A percentile compares a stretch with the other conserved stretches of the same genome.
Evolutionary conservation across 139 green algal species (phyloP).

Genomic region (Coccomyxa sp.): DNA sequence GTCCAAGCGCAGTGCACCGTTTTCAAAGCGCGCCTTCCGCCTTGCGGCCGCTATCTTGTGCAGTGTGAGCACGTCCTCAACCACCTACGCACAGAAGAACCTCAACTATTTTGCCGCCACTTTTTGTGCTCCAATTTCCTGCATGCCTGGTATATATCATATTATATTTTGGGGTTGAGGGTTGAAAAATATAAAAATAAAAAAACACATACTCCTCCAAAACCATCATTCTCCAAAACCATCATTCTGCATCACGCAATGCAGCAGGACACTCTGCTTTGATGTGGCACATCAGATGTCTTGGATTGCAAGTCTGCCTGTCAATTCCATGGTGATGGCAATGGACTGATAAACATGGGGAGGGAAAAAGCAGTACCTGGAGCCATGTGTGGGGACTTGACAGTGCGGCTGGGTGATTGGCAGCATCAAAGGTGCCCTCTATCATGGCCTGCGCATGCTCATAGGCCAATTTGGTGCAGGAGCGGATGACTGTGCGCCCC

Average conservation of each 20-base stretch:
- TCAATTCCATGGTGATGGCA: no score
- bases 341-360: no score
- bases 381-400: background rate
- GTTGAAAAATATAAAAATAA: no score
- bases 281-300: no score
- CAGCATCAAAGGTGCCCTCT: slow-evolving; percentile 48
- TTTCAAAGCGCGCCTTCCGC: slow-evolving; percentile 38
- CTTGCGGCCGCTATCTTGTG: slow-evolving; percentile 55
- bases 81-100: slow-evolving; percentile 42
- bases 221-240: no score
- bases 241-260: no score
- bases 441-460: slow-evolving; percentile 76
- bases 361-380: background rate
- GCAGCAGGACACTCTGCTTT: no score
- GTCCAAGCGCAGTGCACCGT: slow-evolving; percentile 75
- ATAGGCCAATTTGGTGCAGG: slow-evolving; percentile 89
- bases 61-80: slow-evolving; percentile 60
- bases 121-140: no score
- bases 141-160: no score
- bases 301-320: no score
- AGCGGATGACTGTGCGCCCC: slow-evolving; percentile 74
- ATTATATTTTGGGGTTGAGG: no score
- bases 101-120: background rate
- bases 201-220: no score
- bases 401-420: background rate